Conservation (phyloP, 164 flowering plant genomes). For the Berberis thunbergii region DNA sequence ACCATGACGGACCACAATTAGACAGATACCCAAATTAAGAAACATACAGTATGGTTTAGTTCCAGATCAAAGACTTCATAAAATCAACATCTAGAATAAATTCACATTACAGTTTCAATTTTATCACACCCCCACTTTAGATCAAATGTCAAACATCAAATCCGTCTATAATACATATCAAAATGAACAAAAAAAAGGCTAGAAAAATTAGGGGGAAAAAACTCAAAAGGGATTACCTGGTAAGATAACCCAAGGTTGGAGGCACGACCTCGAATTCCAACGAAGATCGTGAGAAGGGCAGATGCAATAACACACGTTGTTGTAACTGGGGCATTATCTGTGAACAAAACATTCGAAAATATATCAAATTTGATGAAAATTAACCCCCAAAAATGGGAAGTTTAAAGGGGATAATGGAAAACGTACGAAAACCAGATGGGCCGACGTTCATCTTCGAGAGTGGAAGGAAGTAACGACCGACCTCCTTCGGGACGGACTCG, state of each 20-base stretch:
- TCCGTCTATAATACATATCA: not conserved
- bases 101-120: not conserved
- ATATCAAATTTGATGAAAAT: conserved; percentile 7
- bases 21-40: too few species aligned
- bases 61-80: not conserved
- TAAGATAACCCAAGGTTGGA: conserved; percentile 56
- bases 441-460: conserved; percentile 82
- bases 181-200: conserved; percentile 2
- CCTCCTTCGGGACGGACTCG: not conserved
- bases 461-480: conserved; percentile 21
- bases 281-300: conserved; percentile 56
- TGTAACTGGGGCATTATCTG: conserved; percentile 93
- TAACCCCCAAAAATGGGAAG: too few species aligned
- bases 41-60: too few species aligned
- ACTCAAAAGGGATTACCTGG: conserved; percentile 35
- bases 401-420: not conserved
- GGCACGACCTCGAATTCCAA: conserved; percentile 76
- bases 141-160: not conserved
- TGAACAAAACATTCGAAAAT: not conserved
- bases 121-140: conserved; percentile 3
- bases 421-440: conserved; percentile 94
- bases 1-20: too few species aligned
- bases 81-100: not conserved
- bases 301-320: conserved; percentile 53
- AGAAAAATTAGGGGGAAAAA: not conserved